Conservation (phyloP, 2,329 filamentous ascomycete genomes). For the Tolypocladium cylindrosporum region DNA sequence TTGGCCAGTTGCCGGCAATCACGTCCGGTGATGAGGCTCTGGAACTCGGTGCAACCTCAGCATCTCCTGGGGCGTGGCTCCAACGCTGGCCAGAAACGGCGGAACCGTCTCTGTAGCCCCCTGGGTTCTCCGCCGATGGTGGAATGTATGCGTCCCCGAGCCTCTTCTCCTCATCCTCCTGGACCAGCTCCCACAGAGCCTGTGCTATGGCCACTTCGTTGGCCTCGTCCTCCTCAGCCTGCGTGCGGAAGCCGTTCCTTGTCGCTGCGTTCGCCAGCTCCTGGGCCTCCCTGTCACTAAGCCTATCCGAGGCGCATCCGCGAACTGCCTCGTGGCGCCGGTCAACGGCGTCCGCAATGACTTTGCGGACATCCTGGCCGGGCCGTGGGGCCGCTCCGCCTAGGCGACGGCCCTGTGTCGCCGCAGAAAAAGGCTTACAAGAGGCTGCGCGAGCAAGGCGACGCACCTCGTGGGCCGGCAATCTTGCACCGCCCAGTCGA, state of each 20-base stretch:
- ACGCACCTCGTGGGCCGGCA: constrained; percentile 64
- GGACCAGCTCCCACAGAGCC: constrained; percentile 76
- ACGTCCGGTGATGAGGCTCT: not conserved
- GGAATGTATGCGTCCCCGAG: constrained; percentile 45
- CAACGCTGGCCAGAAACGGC: constrained; percentile 12
- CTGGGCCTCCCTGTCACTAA: constrained; percentile 55
- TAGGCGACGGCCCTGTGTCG: constrained; percentile 61
- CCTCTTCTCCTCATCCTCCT: constrained; percentile 54
- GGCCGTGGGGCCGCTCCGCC: constrained; percentile 48
- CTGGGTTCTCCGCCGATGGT: constrained; percentile 40
- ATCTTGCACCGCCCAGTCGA: constrained; percentile 55
- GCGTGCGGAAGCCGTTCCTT: constrained; percentile 66
- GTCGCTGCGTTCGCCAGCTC: constrained; percentile 54
- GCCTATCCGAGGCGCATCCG: constrained; percentile 67
- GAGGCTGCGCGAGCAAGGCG: constrained; percentile 64
- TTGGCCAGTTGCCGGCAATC: not conserved
- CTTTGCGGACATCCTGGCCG: constrained; percentile 58
- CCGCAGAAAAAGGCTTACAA: constrained; percentile 55
- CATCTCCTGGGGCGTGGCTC: constrained; percentile 3
- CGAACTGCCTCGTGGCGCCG: constrained; percentile 55
- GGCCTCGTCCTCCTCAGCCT: constrained; percentile 79
- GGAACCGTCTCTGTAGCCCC: constrained; percentile 29
- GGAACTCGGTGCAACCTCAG: not conserved
- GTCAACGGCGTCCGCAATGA: constrained; percentile 63
- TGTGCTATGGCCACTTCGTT: constrained; percentile 81